These are phyloP conservation scores for Filobasidium wieringae DNA, from an alignment of 768 basidiomycete species.

Conservation along the genomic window DNA sequence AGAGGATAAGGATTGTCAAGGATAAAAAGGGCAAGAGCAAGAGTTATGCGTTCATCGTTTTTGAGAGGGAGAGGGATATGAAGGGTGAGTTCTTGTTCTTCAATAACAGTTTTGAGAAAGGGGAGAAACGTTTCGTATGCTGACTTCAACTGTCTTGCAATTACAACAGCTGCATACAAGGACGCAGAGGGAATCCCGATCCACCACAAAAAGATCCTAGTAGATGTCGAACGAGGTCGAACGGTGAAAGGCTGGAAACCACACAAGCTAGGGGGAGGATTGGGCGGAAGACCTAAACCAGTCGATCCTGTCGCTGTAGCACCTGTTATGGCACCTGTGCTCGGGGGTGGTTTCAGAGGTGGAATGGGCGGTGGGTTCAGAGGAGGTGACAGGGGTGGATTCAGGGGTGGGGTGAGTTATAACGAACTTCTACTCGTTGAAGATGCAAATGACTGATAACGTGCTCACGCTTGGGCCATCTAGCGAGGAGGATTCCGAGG, in stretches of 20 bases:
- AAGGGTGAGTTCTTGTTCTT: conserved; percentile 62
- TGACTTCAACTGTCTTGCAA: not conserved
- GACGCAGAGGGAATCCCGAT: conserved; percentile 95
- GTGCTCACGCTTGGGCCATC: no score
- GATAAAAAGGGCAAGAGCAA: conserved; percentile 77
- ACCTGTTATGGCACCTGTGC: conserved; percentile 32
- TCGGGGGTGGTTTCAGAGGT: conserved; percentile 16
- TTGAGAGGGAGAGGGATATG: conserved; percentile 97
- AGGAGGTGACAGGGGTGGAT: conserved; percentile 2
- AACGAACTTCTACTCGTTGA: no score
- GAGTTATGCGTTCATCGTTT: conserved; percentile 95
- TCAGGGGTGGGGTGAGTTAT: conserved; percentile 1
- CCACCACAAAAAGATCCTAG: conserved; percentile 87
- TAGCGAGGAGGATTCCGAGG: no score
- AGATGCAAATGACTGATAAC: no score
- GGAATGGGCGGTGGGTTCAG: conserved; percentile 15
- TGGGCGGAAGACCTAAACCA: conserved; percentile 90
- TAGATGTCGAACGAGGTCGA: conserved; percentile 94
- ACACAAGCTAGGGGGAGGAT: conserved; percentile 85
- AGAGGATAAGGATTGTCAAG: conserved; percentile 81
- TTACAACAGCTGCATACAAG: conserved; percentile 63
- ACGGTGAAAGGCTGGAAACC: conserved; percentile 99
- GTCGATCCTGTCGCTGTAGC: conserved; percentile 45
- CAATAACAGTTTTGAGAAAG: no score
- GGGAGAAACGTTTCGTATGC: no score